Evolutionary conservation across 495 filamentous ascomycete species (phyloP), one percentile per base, ranked within the genome.

Genomic region (Penicillium egyptiacum): DNA sequence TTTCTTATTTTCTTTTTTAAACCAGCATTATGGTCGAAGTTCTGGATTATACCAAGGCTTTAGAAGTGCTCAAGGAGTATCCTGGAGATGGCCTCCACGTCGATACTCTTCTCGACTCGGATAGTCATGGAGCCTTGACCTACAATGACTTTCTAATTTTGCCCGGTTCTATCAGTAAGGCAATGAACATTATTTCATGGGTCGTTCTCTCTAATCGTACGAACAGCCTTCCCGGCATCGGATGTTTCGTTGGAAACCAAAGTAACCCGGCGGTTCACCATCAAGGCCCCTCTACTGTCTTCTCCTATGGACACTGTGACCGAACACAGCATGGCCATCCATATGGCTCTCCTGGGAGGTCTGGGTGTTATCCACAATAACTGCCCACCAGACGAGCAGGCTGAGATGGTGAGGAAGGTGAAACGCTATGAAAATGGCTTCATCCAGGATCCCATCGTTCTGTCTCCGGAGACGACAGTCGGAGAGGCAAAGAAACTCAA

Each of bases 221-320:
- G 57, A 45, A 66, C 47, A 86, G 86, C 84, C 67, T 99, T 99
- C 75, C 84, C 94, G 54, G 93, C 95, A 55, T 91, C 90, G 40
- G 89, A 90, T 61, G 94, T 98, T 51, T 77, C 76, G 44, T 87
- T 98, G 44, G 94, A 97, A 49, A 90, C 92, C n/a, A 90, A 88
- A 37, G 83, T 99, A 58, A 98, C 94, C 60, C 95, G 92, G 83
- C 86, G 90, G 61, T 93, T 98, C 72, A 84, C 86, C 11, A 78
- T 99, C 62, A 99, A 96, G 81, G 91, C 90, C 14, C 94, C 94
- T 42, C 87, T 99, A 61, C 82, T 96, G 44, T 98, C 95, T 23
- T 97, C 92, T 26, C 95, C 94, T 64, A 99, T 99, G 94, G 94
- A 99, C 80, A 99, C 94, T 28, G 94, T 99, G 66, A 99, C 94